Evolutionary conservation across 768 basidiomycete genomes (phyloP).

Genomic region (Lyophyllum shimeji): DNA sequence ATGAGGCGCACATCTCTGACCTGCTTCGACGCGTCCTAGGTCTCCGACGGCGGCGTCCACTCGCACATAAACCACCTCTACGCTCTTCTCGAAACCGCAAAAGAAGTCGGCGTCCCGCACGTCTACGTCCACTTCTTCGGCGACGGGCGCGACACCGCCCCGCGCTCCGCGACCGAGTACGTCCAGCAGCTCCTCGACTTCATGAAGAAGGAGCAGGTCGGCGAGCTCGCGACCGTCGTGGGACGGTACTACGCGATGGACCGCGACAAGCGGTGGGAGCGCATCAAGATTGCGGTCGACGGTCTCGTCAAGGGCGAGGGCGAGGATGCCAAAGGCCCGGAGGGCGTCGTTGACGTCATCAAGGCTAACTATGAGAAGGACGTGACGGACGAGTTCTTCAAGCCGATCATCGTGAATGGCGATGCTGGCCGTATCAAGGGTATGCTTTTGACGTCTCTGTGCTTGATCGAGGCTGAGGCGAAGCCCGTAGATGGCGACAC

Average conservation of each 20-base stretch:
- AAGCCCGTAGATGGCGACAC: constrained; percentile 72
- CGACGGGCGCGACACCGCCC: constrained; percentile 94
- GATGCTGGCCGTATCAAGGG: constrained; percentile 80
- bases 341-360: constrained; percentile 46
- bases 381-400: constrained; percentile 93
- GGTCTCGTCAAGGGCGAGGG: constrained; percentile 76
- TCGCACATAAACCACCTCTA: constrained; percentile 91
- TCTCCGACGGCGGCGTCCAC: constrained; percentile 97
- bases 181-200: constrained; percentile 76
- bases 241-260: constrained; percentile 98
- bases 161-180: constrained; percentile 78
- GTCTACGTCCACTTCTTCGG: constrained; percentile 93
- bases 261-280: constrained; percentile 95
- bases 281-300: constrained; percentile 87
- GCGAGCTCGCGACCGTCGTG: constrained; percentile 80
- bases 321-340: constrained; percentile 45
- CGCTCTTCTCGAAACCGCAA: constrained; percentile 88
- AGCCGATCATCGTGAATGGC: constrained; percentile 88
- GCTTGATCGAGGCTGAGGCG: not conserved
- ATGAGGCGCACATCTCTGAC: not conserved
- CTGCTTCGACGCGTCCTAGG: constrained; percentile 36
- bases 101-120: constrained; percentile 79
- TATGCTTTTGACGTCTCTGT: constrained; percentile 26
- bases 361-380: constrained; percentile 78
- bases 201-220: constrained; percentile 72